Conservation (phyloP, 2,329 filamentous ascomycete species). For the Claviceps monticola region DNA sequence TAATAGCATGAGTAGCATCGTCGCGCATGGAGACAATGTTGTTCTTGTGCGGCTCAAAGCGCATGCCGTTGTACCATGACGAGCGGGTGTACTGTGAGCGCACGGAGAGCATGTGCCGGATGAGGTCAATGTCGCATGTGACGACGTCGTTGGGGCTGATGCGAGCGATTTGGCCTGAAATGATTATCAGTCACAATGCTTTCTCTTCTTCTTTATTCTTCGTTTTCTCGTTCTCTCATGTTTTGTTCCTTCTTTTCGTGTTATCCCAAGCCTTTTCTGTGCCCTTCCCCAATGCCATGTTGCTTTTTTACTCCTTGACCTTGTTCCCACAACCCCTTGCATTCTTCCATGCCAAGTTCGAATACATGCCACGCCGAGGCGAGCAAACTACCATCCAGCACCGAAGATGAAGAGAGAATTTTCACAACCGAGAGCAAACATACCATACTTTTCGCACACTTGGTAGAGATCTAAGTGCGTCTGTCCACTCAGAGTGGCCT, state of each 20-base stretch:
- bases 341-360: no score
- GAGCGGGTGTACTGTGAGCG: slow-evolving; percentile 21
- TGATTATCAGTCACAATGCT: neutral
- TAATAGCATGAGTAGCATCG: slow-evolving; percentile 25
- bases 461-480: slow-evolving; percentile 23
- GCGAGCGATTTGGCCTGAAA: slow-evolving; percentile 16
- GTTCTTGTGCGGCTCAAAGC: slow-evolving; percentile 35
- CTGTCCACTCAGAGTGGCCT: slow-evolving; percentile 16
- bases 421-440: neutral
- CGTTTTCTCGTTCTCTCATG: neutral
- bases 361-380: no score
- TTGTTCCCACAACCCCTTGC: no score
- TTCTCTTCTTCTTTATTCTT: neutral
- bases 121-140: slow-evolving; percentile 30
- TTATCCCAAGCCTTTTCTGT: no score
- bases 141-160: slow-evolving; percentile 30
- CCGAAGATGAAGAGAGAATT: no score
- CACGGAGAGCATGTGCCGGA: slow-evolving; percentile 26
- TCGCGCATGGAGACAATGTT: slow-evolving; percentile 36
- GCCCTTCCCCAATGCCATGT: no score
- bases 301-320: no score
- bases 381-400: no score
- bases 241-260: no score
- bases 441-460: slow-evolving; percentile 21
- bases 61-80: slow-evolving; percentile 33